Conservation (phyloP, 768 basidiomycete genomes). For the Strobilomyces echinocephalus region DNA sequence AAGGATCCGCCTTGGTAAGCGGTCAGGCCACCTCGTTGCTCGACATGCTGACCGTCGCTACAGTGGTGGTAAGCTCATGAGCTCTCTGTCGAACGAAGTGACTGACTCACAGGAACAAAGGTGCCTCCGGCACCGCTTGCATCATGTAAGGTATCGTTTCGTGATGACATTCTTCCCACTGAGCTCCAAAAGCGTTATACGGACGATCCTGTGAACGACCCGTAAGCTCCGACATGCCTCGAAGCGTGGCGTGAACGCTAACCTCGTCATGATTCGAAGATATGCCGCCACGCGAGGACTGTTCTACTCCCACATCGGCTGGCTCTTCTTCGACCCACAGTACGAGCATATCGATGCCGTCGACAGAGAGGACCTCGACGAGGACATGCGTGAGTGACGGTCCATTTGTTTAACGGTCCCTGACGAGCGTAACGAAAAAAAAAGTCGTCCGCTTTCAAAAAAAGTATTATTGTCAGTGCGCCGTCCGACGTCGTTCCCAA, state of each 20-base stretch:
- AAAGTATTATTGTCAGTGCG: conserved; percentile 8
- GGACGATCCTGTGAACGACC: conserved; percentile 11
- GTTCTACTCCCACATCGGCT: conserved; percentile 10
- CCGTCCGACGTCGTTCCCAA: neutral
- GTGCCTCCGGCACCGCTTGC: conserved; percentile 11
- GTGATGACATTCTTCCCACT: neutral
- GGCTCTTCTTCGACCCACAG: conserved; percentile 11
- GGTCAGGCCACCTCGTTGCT: neutral
- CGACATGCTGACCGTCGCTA: neutral
- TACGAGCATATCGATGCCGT: conserved; percentile 6
- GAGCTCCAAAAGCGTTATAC: conserved; percentile 2
- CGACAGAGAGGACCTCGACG: conserved; percentile 6
- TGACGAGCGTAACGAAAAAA: neutral
- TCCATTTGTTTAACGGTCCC: neutral
- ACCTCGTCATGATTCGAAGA: neutral
- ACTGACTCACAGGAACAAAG: neutral
- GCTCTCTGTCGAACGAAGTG: neutral
- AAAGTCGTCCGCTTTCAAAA: conserved; percentile 10
- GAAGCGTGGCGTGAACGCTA: neutral
- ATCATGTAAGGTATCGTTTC: conserved; percentile 1
- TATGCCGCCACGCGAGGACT: conserved; percentile 10
- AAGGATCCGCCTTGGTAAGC: conserved; percentile 9
- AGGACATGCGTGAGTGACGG: conserved; percentile 5
- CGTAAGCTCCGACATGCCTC: conserved; percentile 1
- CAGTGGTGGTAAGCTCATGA: conserved; percentile 9